These are phyloP conservation scores for Bimuria novae-zelandiae DNA, from an alignment of 2,329 filamentous ascomycete genomes.

Conservation along the genomic window DNA sequence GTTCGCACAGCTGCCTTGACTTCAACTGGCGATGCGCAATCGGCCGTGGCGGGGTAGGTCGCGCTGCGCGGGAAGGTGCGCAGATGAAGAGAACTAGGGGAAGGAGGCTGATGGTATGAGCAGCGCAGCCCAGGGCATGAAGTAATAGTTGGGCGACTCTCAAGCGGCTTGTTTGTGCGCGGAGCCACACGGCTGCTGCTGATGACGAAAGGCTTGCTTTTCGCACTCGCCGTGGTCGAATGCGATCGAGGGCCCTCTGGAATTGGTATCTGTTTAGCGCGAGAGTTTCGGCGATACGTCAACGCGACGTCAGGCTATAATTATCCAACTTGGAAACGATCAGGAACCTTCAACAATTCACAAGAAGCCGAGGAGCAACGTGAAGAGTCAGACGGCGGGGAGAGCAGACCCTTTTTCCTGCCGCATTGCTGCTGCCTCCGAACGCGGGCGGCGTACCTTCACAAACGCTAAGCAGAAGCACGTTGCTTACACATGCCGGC, in stretches of 20 bases:
- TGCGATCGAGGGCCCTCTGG: slow-evolving; percentile 2
- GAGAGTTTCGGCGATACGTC: slow-evolving; percentile 3
- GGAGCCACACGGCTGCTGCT: neutral
- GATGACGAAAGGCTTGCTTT: slow-evolving; percentile 8
- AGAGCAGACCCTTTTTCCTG: slow-evolving; percentile 1
- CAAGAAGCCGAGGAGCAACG: neutral
- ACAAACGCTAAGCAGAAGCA: neutral
- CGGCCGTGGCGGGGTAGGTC: slow-evolving; percentile 4
- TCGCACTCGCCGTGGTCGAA: slow-evolving; percentile 3
- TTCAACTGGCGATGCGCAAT: slow-evolving; percentile 5
- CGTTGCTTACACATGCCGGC: neutral
- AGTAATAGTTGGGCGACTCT: neutral
- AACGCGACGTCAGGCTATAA: slow-evolving; percentile 7
- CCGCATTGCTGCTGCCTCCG: neutral
- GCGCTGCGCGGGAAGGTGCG: neutral
- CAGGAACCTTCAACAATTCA: neutral
- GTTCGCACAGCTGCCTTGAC: neutral
- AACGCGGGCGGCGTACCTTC: neutral
- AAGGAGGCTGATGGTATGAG: neutral
- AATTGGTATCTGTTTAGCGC: neutral
- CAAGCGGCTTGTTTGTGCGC: neutral
- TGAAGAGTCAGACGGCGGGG: neutral
- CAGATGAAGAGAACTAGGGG: neutral
- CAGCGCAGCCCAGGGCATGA: neutral
- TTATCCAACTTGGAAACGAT: neutral